Conservation (phyloP, 805 yeast species). For the Kluyveromyces nonfermentans region DNA sequence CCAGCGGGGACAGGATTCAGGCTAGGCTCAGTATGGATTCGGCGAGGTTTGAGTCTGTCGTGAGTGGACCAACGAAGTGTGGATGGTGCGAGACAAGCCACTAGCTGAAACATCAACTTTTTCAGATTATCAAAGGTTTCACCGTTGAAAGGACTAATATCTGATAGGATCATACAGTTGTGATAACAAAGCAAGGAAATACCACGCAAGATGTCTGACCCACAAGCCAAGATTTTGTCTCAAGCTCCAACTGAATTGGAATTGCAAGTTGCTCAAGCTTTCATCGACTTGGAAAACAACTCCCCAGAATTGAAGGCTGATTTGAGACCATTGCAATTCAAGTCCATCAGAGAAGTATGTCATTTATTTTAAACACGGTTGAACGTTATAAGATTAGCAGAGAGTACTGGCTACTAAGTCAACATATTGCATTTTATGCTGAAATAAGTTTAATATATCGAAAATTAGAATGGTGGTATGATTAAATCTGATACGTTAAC, state of each 20-base stretch:
- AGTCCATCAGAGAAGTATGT: slow-evolving; percentile 85
- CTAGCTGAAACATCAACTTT: neutral
- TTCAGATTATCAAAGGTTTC: neutral
- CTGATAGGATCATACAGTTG: neutral
- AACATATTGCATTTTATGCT: too few relatives aligned
- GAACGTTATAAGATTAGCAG: too few relatives aligned
- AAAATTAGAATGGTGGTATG: too few relatives aligned
- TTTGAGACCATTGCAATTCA: slow-evolving; percentile 97
- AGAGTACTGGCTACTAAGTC: too few relatives aligned
- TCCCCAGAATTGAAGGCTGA: slow-evolving; percentile 96
- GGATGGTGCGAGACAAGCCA: neutral
- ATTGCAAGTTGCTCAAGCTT: slow-evolving; percentile 98
- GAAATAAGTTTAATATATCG: too few relatives aligned
- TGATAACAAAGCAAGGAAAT: slow-evolving; percentile 11
- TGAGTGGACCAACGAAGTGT: neutral
- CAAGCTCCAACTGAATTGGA: slow-evolving; percentile 97
- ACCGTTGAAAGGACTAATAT: neutral
- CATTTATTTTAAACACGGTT: neutral
- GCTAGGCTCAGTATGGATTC: neutral
- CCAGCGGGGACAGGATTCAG: neutral
- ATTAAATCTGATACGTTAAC: too few relatives aligned
- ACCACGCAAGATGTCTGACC: slow-evolving; percentile 74
- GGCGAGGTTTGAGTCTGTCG: neutral
- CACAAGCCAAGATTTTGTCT: slow-evolving; percentile 81
- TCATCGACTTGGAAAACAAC: slow-evolving; percentile 86